Evolutionary conservation across 352 stramenopile genomes (phyloP).

Genomic region (Phytopythium mirpurense): DNA sequence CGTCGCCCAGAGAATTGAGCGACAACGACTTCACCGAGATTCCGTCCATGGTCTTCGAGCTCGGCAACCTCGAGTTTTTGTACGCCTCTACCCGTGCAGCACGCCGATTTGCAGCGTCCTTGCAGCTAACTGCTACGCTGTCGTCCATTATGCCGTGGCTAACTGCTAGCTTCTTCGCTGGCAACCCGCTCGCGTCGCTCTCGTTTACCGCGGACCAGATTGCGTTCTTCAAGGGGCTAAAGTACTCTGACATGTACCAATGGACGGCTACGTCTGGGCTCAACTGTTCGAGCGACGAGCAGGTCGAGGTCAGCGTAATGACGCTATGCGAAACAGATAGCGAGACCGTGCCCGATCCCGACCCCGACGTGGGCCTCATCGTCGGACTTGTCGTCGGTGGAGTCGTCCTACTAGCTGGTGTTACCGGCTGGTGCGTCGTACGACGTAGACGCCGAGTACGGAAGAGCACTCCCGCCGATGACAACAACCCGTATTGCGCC

Average conservation of each 20-base stretch:
- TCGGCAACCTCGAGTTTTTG: constrained; percentile 11
- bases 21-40: constrained; percentile 16
- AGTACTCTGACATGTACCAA: constrained; percentile 12
- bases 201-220: constrained; percentile 14
- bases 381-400: not conserved
- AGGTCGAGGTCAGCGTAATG: not conserved
- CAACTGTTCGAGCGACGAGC: not conserved
- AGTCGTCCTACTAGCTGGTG: not conserved
- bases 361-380: not conserved
- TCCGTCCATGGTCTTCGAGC: constrained; percentile 13
- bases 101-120: too few relatives aligned
- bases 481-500: not conserved
- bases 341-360: not conserved
- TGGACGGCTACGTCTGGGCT: not conserved
- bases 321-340: not conserved
- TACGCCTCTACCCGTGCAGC: too few relatives aligned
- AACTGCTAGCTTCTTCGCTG: constrained; percentile 1
- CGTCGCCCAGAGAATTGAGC: constrained; percentile 14
- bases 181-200: constrained; percentile 11
- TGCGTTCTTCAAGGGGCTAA: constrained; percentile 12
- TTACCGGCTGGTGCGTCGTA: not conserved
- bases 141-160: not conserved
- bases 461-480: not conserved
- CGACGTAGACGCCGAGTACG: not conserved
- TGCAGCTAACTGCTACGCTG: too few relatives aligned